These are phyloP conservation scores for Mucor racemosus DNA, from an alignment of 371 early-diverging fungal genomes.

Conservation along the genomic window DNA sequence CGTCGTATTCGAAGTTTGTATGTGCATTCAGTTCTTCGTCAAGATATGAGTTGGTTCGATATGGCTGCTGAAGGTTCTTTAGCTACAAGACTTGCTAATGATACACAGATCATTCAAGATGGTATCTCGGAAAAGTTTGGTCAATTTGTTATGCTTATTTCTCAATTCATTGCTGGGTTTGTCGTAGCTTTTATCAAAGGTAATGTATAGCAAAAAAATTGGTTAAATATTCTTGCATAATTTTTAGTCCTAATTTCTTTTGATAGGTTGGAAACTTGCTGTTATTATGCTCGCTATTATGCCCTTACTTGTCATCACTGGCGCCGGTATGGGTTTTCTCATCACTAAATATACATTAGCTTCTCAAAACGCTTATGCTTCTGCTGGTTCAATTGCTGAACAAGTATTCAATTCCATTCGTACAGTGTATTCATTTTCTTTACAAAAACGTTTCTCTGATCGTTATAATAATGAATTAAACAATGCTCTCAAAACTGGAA, in stretches of 20 bases:
- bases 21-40: constrained; percentile 74
- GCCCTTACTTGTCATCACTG: constrained; percentile 55
- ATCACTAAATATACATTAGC: constrained; percentile 51
- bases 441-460: constrained; percentile 67
- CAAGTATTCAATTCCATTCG: constrained; percentile 84
- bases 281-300: constrained; percentile 72
- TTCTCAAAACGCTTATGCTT: constrained; percentile 41
- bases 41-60: constrained; percentile 91
- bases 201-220: not conserved
- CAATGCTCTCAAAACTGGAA: constrained; percentile 61
- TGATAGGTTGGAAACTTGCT: constrained; percentile 42
- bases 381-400: constrained; percentile 51
- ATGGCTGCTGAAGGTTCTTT: constrained; percentile 61
- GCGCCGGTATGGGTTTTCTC: constrained; percentile 65
- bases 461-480: constrained; percentile 62
- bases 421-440: constrained; percentile 86
- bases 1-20: constrained; percentile 50
- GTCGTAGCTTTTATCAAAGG: constrained; percentile 65
- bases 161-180: constrained; percentile 30
- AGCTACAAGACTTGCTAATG: constrained; percentile 71
- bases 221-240: not conserved
- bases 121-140: constrained; percentile 87
- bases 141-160: constrained; percentile 61
- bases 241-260: constrained; percentile 55
- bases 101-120: constrained; percentile 79